Evolutionary conservation across 2,329 filamentous ascomycete species (phyloP).

Genomic region (Gaeumannomyces sp.): DNA sequence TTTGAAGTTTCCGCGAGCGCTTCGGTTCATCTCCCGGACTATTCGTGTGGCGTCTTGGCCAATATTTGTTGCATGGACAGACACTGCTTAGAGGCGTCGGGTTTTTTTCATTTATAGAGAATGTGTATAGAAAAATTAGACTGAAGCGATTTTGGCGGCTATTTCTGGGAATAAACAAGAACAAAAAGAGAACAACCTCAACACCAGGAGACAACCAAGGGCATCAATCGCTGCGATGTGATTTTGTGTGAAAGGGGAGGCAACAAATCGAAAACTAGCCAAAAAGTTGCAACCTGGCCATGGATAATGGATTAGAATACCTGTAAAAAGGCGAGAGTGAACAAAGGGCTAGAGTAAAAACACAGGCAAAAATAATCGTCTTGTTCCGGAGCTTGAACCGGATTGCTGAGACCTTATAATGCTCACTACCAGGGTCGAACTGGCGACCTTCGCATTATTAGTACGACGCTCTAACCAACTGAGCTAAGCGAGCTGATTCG

Average conservation of each 20-base stretch:
- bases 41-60: not conserved
- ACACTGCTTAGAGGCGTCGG: not conserved
- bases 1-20: not conserved
- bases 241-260: too few relatives aligned
- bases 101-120: not conserved
- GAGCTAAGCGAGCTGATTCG: conserved; percentile 1
- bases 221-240: too few relatives aligned
- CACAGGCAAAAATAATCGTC: not conserved
- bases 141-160: not conserved
- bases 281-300: too few relatives aligned
- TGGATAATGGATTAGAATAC: too few relatives aligned
- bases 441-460: conserved; percentile 1
- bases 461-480: conserved; percentile 1
- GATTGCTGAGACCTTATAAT: not conserved
- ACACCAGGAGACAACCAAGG: too few relatives aligned
- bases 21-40: not conserved
- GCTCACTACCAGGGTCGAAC: conserved; percentile 1
- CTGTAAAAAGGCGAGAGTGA: too few relatives aligned
- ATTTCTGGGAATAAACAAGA: not conserved
- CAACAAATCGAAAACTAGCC: too few relatives aligned
- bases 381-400: not conserved
- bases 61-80: not conserved
- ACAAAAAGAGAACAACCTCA: too few relatives aligned
- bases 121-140: not conserved
- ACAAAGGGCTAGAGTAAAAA: not conserved